These are phyloP conservation scores for Chaetomium globosum DNA, from an alignment of 2,329 filamentous ascomycete species.

Conservation along the genomic window DNA sequence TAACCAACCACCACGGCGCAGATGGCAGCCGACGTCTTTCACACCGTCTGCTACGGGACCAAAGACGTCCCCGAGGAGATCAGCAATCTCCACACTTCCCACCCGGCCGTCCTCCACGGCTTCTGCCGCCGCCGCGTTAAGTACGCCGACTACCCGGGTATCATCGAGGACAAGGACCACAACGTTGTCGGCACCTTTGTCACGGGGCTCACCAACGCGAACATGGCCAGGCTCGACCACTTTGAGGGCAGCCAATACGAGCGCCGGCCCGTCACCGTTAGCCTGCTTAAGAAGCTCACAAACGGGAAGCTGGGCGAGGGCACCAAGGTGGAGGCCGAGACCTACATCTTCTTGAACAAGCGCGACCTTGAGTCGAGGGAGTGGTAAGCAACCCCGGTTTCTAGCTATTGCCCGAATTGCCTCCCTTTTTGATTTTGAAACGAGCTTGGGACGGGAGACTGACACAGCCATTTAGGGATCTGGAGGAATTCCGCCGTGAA, in stretches of 20 bases:
- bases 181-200: constrained; percentile 75
- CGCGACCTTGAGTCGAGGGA: constrained; percentile 67
- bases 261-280: constrained; percentile 58
- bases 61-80: constrained; percentile 52
- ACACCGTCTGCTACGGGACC: constrained; percentile 75
- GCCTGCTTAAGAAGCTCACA: constrained; percentile 48
- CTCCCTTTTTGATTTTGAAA: not conserved
- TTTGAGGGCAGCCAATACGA: constrained; percentile 82
- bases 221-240: constrained; percentile 72
- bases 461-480: constrained; percentile 58
- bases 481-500: constrained; percentile 75
- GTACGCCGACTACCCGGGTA: constrained; percentile 77
- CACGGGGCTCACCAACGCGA: constrained; percentile 74
- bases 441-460: not conserved
- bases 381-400: constrained; percentile 50
- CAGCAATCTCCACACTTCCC: constrained; percentile 62
- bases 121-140: constrained; percentile 72
- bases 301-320: constrained; percentile 46
- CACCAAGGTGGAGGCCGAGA: constrained; percentile 57
- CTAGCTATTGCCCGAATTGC: no score
- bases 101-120: constrained; percentile 73
- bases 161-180: constrained; percentile 59
- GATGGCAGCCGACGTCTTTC: constrained; percentile 87
- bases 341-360: constrained; percentile 65
- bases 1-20: not conserved